A percentile compares a stretch with the other conserved stretches of the same genome.
Evolutionary conservation across 257 asterid genomes (phyloP).

Genomic region (Phtheirospermum japonicum): DNA sequence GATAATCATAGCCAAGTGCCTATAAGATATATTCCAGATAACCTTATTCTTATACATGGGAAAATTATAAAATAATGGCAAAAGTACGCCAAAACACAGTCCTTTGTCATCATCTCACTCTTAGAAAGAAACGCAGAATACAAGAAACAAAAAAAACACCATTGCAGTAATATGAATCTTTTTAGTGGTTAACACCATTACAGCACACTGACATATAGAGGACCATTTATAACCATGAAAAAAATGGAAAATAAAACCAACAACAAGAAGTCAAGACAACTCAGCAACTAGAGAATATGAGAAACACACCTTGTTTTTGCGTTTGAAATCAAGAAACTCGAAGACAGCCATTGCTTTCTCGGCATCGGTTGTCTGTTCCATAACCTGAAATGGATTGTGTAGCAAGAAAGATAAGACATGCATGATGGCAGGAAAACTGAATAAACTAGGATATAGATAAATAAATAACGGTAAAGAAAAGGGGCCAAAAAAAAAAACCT

Average conservation of each 20-base stretch:
- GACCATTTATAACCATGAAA: conserved; percentile 13
- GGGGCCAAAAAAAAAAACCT: conserved; percentile 43
- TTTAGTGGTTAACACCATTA: conserved; percentile 1
- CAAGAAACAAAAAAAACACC: conserved; percentile 19
- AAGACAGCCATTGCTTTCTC: conserved; percentile 83
- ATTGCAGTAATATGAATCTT: conserved; percentile 17
- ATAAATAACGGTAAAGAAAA: background rate
- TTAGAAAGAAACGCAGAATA: conserved; percentile 20
- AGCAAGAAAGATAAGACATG: conserved; percentile 26
- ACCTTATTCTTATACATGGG: no score
- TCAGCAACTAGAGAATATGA: conserved; percentile 17
- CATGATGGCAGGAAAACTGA: conserved; percentile 20
- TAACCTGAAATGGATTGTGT: conserved; percentile 57
- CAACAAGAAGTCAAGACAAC: conserved; percentile 9
- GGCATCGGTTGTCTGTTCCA: conserved; percentile 83
- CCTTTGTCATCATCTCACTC: conserved; percentile 15
- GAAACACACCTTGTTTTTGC: conserved; percentile 81
- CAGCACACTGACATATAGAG: conserved; percentile 3
- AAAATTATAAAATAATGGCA: no score
- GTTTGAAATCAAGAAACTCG: conserved; percentile 93
- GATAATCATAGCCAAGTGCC: no score
- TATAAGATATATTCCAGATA: no score
- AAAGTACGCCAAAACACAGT: conserved; percentile 7
- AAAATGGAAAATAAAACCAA: background rate
- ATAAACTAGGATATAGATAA: conserved; percentile 1